Evolutionary conservation across 805 yeast species (phyloP).

Genomic region (Wickerhamiella galacta): DNA sequence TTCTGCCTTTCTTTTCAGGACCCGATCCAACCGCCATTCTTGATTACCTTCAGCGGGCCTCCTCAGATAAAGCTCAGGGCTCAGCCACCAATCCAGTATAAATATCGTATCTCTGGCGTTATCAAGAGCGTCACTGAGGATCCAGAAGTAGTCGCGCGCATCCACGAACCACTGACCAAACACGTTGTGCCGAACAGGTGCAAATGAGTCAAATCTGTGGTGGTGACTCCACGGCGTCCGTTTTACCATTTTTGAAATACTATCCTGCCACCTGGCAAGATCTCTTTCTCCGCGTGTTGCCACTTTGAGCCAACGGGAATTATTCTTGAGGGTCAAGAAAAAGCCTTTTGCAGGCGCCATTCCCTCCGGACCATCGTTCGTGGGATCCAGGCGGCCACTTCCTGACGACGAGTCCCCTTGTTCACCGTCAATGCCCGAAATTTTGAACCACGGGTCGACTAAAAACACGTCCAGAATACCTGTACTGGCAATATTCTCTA

Average conservation of each 20-base stretch:
- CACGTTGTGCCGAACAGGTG: slow-evolving; percentile 73
- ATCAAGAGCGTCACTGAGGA: slow-evolving; percentile 76
- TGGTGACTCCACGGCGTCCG: slow-evolving; percentile 54
- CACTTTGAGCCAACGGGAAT: slow-evolving; percentile 28
- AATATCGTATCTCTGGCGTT: slow-evolving; percentile 88
- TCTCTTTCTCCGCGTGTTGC: slow-evolving; percentile 67
- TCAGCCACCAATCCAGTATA: slow-evolving; percentile 97
- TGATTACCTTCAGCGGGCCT: slow-evolving; percentile 94
- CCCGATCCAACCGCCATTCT: slow-evolving; percentile 78
- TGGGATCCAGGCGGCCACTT: too few relatives aligned
- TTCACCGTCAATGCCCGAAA: too few relatives aligned
- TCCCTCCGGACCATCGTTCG: too few relatives aligned
- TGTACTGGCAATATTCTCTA: slow-evolving; percentile 71
- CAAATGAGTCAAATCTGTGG: slow-evolving; percentile 76
- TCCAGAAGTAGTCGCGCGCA: slow-evolving; percentile 93
- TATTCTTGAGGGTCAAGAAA: slow-evolving; percentile 19
- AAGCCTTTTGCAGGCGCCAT: slow-evolving; percentile 10
- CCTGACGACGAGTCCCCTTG: too few relatives aligned
- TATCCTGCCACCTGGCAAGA: slow-evolving; percentile 63
- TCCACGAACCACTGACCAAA: slow-evolving; percentile 96
- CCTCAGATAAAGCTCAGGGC: slow-evolving; percentile 84
- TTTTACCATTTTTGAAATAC: slow-evolving; percentile 48
- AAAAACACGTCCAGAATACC: slow-evolving; percentile 81
- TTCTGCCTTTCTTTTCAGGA: slow-evolving; percentile 76
- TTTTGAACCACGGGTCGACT: slow-evolving; percentile 61